Percentiles rank a stretch among this genome's conserved stretches.
These are phyloP conservation scores for Aschersonia sp. DNA, from an alignment of 2,329 filamentous ascomycete species.

Conservation along the genomic window DNA sequence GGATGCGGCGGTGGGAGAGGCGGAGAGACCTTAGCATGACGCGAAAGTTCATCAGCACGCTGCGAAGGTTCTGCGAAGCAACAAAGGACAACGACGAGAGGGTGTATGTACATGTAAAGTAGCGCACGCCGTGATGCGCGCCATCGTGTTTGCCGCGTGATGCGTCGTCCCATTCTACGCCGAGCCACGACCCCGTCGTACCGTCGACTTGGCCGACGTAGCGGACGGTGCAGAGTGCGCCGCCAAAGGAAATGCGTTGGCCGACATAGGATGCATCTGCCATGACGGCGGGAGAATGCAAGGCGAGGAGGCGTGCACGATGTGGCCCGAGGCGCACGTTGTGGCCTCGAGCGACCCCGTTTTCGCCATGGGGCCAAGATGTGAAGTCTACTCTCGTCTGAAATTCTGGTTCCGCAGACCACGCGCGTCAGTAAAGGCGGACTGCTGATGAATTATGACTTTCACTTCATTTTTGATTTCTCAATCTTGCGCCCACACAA, in stretches of 20 bases:
- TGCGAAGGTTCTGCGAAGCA: background rate
- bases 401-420: too few relatives aligned
- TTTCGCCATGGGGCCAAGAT: too few relatives aligned
- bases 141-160: slow-evolving; percentile 83
- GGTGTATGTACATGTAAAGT: slow-evolving; percentile 64
- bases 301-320: background rate
- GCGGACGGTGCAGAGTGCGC: slow-evolving; percentile 67
- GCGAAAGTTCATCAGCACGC: too few relatives aligned
- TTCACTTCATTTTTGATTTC: too few relatives aligned
- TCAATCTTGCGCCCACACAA: too few relatives aligned
- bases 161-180: slow-evolving; percentile 92
- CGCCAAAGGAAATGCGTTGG: slow-evolving; percentile 68
- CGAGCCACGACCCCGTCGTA: slow-evolving; percentile 71
- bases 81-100: background rate
- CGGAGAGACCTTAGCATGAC: slow-evolving; percentile 35
- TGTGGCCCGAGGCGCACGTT: too few relatives aligned
- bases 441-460: too few relatives aligned
- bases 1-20: slow-evolving; percentile 59
- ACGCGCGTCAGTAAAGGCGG: too few relatives aligned
- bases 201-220: slow-evolving; percentile 67
- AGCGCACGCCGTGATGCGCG: slow-evolving; percentile 60
- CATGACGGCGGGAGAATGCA: slow-evolving; percentile 16
- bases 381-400: too few relatives aligned
- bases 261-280: slow-evolving; percentile 34
- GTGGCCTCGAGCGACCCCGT: too few relatives aligned